These are phyloP conservation scores for Dillenia turbinata DNA, from an alignment of 164 flowering plant genomes.

Conservation along the genomic window DNA sequence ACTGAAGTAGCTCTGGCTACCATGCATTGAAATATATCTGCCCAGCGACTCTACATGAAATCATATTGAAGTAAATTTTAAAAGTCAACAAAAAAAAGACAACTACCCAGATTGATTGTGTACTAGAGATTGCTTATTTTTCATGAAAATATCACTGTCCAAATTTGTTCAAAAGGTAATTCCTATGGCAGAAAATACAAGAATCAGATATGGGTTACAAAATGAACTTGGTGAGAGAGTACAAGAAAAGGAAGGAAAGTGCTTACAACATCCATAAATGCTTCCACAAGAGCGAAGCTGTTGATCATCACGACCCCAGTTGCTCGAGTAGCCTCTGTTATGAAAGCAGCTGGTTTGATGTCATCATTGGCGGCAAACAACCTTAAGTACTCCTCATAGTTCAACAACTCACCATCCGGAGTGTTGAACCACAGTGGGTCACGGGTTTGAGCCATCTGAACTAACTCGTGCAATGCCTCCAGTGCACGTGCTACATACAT, in stretches of 20 bases:
- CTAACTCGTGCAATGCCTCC: constrained; percentile 59
- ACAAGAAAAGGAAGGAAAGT: not conserved
- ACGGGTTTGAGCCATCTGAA: constrained; percentile 40
- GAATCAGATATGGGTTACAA: not conserved
- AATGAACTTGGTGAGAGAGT: not conserved
- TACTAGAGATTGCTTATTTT: constrained; percentile 5
- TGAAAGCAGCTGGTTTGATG: constrained; percentile 32
- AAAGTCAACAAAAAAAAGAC: too few species aligned
- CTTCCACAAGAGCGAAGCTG: constrained; percentile 55
- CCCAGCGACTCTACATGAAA: constrained; percentile 18
- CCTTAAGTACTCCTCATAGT: constrained; percentile 53
- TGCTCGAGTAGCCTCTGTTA: constrained; percentile 60
- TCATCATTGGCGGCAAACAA: constrained; percentile 37
- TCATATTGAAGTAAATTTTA: too few species aligned
- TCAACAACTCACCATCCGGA: constrained; percentile 39
- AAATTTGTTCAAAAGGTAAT: not conserved
- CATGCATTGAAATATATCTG: constrained; percentile 56
- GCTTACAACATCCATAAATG: constrained; percentile 70
- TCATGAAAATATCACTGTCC: not conserved
- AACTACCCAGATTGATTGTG: constrained; percentile 38
- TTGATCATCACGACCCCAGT: constrained; percentile 46
- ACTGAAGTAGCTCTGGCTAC: constrained; percentile 43
- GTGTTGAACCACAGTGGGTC: constrained; percentile 60
- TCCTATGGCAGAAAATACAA: not conserved
- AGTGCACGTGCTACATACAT: constrained; percentile 32